Evolutionary conservation across 2,329 filamentous ascomycete species (phyloP), one percentile per base, ranked within the genome.

Genomic region (Trichoderma koningiopsis): DNA sequence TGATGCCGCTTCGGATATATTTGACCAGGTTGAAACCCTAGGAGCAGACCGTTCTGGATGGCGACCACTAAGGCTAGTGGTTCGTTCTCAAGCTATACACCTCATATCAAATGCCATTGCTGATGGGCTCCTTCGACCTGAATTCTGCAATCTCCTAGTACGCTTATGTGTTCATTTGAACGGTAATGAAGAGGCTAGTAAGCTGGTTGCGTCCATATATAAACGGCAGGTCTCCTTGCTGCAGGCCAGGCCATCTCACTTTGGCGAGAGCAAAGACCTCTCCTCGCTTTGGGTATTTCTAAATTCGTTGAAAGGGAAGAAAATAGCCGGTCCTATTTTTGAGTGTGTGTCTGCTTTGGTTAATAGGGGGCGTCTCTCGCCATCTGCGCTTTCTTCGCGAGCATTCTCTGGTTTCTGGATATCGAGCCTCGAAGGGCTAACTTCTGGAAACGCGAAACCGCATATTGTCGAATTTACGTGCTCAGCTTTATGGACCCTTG

Each of bases 1-100:
- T 22, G 72, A 76, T 22, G 76, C 73, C 40, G 74, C 75, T 3
- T 73, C 72, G 14, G 77, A 79, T 31, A 72, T 81, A 27, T 81
- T 81, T 53, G 74, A 73, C 7, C 78, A 81, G 58, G 74, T 81
- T 3, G 79, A 81, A 53, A 71, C 70, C 4, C 76, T 80, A 43
- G 79, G 79, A 22, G 69, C 72, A 6, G 47, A 57, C 11, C 72
- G 62, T 13, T 59, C 67, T 14, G 79, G 78, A n/a, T 81, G 79
- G 79, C 73, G 74, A 24, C 77, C 79, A 5, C 67, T 81, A 37
- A 77, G 75, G 59, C 70, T 78, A 35, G 75, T 79, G 19, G 72
- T 80, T 31, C 76, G 77, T 33, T 75, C 75, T 22, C 79, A 81
- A 60, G 74, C 74, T 10, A 72, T 79, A 11, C 72, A 70, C 8